phyloP scores from a whole-genome alignment of 2,329 filamentous ascomycete genomes.

The Fusarium ramigenum region DNA sequence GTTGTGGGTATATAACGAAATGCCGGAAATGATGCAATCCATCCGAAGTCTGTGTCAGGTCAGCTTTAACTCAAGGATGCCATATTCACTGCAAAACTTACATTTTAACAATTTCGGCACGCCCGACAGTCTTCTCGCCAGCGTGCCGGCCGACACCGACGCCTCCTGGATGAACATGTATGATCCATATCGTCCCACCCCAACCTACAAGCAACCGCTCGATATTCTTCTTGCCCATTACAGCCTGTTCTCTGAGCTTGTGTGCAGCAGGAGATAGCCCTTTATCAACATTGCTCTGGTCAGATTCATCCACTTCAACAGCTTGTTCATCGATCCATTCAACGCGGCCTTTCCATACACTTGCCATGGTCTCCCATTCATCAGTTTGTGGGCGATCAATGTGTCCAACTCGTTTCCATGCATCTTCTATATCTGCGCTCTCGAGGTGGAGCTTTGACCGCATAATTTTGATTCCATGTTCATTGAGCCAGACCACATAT shows the following conservation, averaged over 20 bases:
- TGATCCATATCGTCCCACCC: slow-evolving; percentile 96
- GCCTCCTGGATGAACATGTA: slow-evolving; percentile 86
- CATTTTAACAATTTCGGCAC: slow-evolving; percentile 92
- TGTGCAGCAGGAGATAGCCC: slow-evolving; percentile 56
- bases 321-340: slow-evolving; percentile 92
- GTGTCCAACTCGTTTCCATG: slow-evolving; percentile 95
- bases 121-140: slow-evolving; percentile 77
- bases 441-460: slow-evolving; percentile 86
- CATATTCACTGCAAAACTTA: slow-evolving; percentile 65
- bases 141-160: slow-evolving; percentile 70
- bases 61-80: slow-evolving; percentile 60
- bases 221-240: slow-evolving; percentile 58
- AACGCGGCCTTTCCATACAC: slow-evolving; percentile 89
- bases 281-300: slow-evolving; percentile 51
- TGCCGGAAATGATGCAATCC: slow-evolving; percentile 97
- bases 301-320: slow-evolving; percentile 75
- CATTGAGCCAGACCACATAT: slow-evolving; percentile 95
- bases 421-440: slow-evolving; percentile 77
- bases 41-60: slow-evolving; percentile 76
- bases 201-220: slow-evolving; percentile 93
- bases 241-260: slow-evolving; percentile 59
- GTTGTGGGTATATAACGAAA: slow-evolving; percentile 94
- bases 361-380: slow-evolving; percentile 95
- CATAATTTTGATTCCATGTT: slow-evolving; percentile 98
- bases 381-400: slow-evolving; percentile 87